Percentiles rank a stretch among this genome's conserved stretches.
These are phyloP conservation scores for Cornus kousa DNA, from an alignment of 148 eudicot genomes.

Conservation along the genomic window DNA sequence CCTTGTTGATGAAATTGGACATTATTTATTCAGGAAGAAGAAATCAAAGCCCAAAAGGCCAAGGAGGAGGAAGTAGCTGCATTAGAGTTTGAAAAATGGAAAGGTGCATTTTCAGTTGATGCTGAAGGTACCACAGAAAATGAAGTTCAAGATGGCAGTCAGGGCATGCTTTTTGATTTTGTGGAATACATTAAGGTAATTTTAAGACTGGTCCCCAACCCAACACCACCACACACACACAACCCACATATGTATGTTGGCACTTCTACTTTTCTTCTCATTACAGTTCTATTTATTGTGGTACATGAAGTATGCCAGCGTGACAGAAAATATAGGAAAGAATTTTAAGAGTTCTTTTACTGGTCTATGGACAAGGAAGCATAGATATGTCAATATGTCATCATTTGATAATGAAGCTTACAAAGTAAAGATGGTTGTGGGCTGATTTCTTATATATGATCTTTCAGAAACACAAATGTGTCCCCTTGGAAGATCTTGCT, in stretches of 20 bases:
- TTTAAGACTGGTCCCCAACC: neutral
- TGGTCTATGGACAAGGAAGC: too few relatives aligned
- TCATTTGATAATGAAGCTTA: too few relatives aligned
- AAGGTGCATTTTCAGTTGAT: slow-evolving; percentile 93
- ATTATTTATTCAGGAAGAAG: slow-evolving; percentile 75
- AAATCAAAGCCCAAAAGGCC: slow-evolving; percentile 86
- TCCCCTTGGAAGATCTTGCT: slow-evolving; percentile 94
- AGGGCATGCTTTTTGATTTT: slow-evolving; percentile 84
- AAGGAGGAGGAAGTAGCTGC: slow-evolving; percentile 95
- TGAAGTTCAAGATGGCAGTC: slow-evolving; percentile 83
- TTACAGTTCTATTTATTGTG: too few relatives aligned
- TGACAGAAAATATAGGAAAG: too few relatives aligned
- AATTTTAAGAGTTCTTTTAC: too few relatives aligned
- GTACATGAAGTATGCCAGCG: too few relatives aligned
- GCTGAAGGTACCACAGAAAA: slow-evolving; percentile 96
- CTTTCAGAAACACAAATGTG: slow-evolving; percentile 87
- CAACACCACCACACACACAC: too few relatives aligned
- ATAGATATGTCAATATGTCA: too few relatives aligned
- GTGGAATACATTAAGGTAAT: slow-evolving; percentile 94
- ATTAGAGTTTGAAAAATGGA: slow-evolving; percentile 92
- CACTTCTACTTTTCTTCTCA: too few relatives aligned
- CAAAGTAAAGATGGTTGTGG: neutral
- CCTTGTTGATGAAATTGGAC: slow-evolving; percentile 11
- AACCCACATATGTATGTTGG: too few relatives aligned
- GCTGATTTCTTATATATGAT: neutral